Evolutionary conservation across 148 eudicot genomes (phyloP).

Genomic region (Rheum nobile): DNA sequence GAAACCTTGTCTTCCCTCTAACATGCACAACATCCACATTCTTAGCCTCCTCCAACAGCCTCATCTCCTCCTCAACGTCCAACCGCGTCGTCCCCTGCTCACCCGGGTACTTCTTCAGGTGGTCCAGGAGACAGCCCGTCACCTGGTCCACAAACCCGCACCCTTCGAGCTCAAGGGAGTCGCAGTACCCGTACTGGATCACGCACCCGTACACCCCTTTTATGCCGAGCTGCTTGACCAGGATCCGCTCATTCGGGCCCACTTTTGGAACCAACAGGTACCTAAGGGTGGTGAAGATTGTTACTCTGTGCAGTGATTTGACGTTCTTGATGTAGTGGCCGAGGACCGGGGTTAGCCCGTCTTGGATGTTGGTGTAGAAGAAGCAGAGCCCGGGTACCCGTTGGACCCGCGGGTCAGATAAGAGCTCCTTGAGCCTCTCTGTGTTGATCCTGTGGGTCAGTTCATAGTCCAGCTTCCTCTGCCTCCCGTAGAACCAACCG

Average conservation of each 20-base stretch:
- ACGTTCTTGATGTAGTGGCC: slow-evolving; percentile 56
- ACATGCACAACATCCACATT: slow-evolving; percentile 48
- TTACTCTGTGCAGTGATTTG: slow-evolving; percentile 50
- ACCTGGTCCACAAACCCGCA: slow-evolving; percentile 37
- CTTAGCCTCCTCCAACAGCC: slow-evolving; percentile 35
- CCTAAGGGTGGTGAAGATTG: slow-evolving; percentile 49
- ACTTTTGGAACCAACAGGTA: slow-evolving; percentile 50
- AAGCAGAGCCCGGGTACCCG: slow-evolving; percentile 63
- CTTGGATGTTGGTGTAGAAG: slow-evolving; percentile 59
- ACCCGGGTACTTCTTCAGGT: slow-evolving; percentile 18
- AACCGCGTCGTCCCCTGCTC: neutral
- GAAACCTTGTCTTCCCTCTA: slow-evolving; percentile 59
- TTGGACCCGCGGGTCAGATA: slow-evolving; percentile 41
- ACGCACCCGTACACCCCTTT: slow-evolving; percentile 47
- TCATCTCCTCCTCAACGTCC: slow-evolving; percentile 26
- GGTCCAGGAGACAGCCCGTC: slow-evolving; percentile 19
- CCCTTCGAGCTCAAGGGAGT: slow-evolving; percentile 40
- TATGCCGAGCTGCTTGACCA: slow-evolving; percentile 28
- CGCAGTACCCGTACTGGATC: slow-evolving; percentile 57
- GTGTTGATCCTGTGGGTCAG: slow-evolving; percentile 38
- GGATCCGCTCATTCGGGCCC: slow-evolving; percentile 31
- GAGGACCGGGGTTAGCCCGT: slow-evolving; percentile 54
- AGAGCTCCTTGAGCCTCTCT: slow-evolving; percentile 25
- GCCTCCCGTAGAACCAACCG: slow-evolving; percentile 57
- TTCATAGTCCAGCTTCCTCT: slow-evolving; percentile 45